These are phyloP conservation scores for Marsdenia floribunda DNA, from an alignment of 257 asterid genomes.

Conservation along the genomic window DNA sequence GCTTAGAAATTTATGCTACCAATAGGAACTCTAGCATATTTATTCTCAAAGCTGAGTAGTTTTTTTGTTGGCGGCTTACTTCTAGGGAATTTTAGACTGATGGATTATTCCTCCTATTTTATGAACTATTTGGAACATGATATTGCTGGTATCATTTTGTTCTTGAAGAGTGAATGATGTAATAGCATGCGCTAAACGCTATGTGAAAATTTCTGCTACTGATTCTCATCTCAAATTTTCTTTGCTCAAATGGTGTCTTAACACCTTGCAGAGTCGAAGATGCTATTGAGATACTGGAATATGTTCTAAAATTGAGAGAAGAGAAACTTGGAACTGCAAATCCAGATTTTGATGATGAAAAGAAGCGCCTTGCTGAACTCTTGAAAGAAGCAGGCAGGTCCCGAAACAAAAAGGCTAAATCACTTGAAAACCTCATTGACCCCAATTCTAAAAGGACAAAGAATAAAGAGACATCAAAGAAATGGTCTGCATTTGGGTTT, in stretches of 20 bases:
- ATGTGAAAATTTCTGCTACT: too few species aligned
- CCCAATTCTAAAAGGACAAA: slow-evolving; percentile 73
- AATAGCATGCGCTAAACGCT: background rate
- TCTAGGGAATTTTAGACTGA: background rate
- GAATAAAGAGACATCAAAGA: slow-evolving; percentile 75
- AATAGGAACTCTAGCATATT: background rate
- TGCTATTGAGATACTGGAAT: slow-evolving; percentile 92
- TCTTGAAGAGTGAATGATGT: background rate
- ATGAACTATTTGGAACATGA: background rate
- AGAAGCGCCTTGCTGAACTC: slow-evolving; percentile 87
- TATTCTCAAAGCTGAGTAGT: background rate
- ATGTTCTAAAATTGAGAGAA: slow-evolving; percentile 87
- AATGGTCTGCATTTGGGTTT: slow-evolving; percentile 96
- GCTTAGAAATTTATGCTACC: background rate
- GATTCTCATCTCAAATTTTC: background rate
- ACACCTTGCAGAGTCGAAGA: slow-evolving; percentile 70
- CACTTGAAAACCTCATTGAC: slow-evolving; percentile 88
- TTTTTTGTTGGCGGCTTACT: background rate
- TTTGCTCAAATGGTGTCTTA: background rate
- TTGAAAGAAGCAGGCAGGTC: slow-evolving; percentile 96
- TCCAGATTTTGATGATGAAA: slow-evolving; percentile 96
- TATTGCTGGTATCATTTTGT: background rate
- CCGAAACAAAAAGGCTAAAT: slow-evolving; percentile 83
- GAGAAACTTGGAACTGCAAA: slow-evolving; percentile 98
- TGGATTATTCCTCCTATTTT: background rate